Evolutionary conservation across 2,329 filamentous ascomycete species (phyloP).

Genomic region (Alternaria arborescens): DNA sequence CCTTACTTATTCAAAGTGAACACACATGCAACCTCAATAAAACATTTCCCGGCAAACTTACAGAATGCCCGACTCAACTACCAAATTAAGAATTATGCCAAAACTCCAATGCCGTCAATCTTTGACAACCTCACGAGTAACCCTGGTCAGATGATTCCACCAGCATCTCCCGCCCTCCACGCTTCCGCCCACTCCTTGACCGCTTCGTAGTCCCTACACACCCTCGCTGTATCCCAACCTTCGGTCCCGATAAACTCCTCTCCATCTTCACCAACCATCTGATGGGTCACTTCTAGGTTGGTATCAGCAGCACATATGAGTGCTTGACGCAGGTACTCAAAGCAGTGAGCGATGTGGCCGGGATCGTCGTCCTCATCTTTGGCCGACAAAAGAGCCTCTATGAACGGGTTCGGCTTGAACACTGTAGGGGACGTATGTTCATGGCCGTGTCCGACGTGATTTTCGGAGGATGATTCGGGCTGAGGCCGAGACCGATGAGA

Average conservation of each 20-base stretch:
- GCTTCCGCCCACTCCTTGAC: conserved; percentile 36
- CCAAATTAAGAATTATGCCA: neutral
- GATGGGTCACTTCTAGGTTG: conserved; percentile 25
- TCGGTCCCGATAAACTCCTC: neutral
- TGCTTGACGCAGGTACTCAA: conserved; percentile 38
- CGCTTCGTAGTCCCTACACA: conserved; percentile 36
- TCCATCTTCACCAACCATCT: conserved; percentile 5
- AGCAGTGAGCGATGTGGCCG: conserved; percentile 28
- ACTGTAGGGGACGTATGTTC: neutral
- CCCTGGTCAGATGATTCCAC: neutral
- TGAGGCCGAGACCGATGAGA: conserved; percentile 1
- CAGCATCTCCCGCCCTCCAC: conserved; percentile 15
- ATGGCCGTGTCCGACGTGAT: neutral
- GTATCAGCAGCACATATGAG: conserved; percentile 39
- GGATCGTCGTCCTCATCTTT: neutral
- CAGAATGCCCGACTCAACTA: neutral
- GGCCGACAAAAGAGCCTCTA: conserved; percentile 5
- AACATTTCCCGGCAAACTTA: neutral
- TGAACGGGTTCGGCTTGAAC: conserved; percentile 6
- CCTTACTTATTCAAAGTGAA: neutral
- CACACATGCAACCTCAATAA: neutral
- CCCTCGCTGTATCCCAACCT: conserved; percentile 33
- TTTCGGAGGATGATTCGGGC: neutral
- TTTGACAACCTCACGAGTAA: neutral
- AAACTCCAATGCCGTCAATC: neutral